Evolutionary conservation across 768 basidiomycete species (phyloP).

Genomic region (Amanita exitialis): DNA sequence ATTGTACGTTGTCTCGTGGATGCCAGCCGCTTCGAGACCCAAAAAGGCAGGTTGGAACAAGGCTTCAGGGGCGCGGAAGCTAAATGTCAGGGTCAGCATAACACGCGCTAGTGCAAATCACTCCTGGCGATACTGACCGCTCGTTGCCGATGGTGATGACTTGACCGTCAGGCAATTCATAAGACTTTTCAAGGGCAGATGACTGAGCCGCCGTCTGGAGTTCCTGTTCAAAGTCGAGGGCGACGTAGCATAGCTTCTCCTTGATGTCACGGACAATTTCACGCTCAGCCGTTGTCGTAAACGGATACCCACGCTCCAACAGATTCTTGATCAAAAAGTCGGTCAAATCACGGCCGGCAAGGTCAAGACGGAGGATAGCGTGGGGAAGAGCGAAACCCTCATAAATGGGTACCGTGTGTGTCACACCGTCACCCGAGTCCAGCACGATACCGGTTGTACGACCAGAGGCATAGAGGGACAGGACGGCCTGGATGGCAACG

Average conservation of each 20-base stretch:
- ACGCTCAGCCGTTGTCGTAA: constrained; percentile 88
- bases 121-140: constrained; percentile 52
- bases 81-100: constrained; percentile 34
- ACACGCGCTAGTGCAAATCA: constrained; percentile 25
- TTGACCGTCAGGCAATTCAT: constrained; percentile 88
- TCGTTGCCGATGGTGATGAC: constrained; percentile 94
- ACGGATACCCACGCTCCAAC: constrained; percentile 86
- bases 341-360: constrained; percentile 90
- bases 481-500: constrained; percentile 85
- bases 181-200: constrained; percentile 85
- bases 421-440: constrained; percentile 94
- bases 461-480: constrained; percentile 89
- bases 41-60: constrained; percentile 91
- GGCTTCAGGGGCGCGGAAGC: constrained; percentile 90
- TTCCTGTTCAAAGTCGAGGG: constrained; percentile 91
- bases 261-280: constrained; percentile 98
- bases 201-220: constrained; percentile 85
- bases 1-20: constrained; percentile 87
- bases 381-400: constrained; percentile 90
- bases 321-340: constrained; percentile 75
- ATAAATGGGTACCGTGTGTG: constrained; percentile 95
- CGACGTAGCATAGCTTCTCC: constrained; percentile 94
- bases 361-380: constrained; percentile 86
- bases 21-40: constrained; percentile 83
- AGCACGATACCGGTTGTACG: constrained; percentile 82